Evolutionary conservation across 352 stramenopile species (phyloP).

Genomic region (Globisporangium acanthophoron): DNA sequence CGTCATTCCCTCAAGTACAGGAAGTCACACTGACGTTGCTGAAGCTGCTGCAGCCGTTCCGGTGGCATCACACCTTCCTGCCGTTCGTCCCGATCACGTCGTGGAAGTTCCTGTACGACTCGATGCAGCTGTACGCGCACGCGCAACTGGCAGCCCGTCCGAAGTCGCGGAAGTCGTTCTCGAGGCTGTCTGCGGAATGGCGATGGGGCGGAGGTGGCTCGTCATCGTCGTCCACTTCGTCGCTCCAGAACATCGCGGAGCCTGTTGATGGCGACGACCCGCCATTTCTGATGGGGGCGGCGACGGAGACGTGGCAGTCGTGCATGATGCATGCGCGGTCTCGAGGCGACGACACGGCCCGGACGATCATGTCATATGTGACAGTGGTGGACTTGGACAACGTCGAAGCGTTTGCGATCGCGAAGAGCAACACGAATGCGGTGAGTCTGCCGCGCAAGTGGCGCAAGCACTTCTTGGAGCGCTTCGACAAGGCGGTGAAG

Average conservation of each 20-base stretch:
- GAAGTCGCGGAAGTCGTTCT: slow-evolving; percentile 54
- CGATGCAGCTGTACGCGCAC: slow-evolving; percentile 47
- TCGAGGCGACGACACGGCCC: slow-evolving; percentile 39
- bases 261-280: slow-evolving; percentile 27
- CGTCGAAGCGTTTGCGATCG: slow-evolving; percentile 36
- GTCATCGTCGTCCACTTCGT: slow-evolving; percentile 4
- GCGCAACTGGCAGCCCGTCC: slow-evolving; percentile 42
- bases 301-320: slow-evolving; percentile 62
- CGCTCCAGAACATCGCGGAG: slow-evolving; percentile 1
- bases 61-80: slow-evolving; percentile 74
- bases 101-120: slow-evolving; percentile 65
- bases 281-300: slow-evolving; percentile 62
- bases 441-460: slow-evolving; percentile 67
- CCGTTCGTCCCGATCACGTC: slow-evolving; percentile 72
- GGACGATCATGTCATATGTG: slow-evolving; percentile 45
- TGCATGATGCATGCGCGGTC: slow-evolving; percentile 45
- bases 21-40: slow-evolving; percentile 66
- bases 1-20: slow-evolving; percentile 70
- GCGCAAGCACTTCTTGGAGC: slow-evolving; percentile 68
- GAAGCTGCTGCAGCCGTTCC: slow-evolving; percentile 72
- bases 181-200: slow-evolving; percentile 55
- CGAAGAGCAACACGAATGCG: slow-evolving; percentile 53
- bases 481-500: slow-evolving; percentile 63
- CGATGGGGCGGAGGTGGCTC: slow-evolving; percentile 37
- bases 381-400: slow-evolving; percentile 70